Evolutionary conservation across 257 asterid species (phyloP).

Genomic region (Nicotiana noctiflora): DNA sequence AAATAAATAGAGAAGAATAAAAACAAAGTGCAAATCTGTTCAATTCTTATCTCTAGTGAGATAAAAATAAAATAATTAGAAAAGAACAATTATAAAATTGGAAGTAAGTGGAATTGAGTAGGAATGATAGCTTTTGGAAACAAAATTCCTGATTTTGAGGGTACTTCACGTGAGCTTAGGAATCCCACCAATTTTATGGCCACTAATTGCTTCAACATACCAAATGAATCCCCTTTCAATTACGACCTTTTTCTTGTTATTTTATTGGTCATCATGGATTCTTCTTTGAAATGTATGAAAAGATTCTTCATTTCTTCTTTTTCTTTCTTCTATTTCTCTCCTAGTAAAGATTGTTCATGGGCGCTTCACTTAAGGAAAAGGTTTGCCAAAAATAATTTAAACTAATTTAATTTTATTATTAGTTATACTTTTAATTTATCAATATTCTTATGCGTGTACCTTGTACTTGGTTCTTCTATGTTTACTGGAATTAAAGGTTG

Average conservation of each 20-base stretch:
- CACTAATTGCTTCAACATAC: constrained; percentile 14
- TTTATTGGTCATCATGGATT: background rate
- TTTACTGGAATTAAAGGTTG: too few relatives aligned
- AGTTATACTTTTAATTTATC: too few relatives aligned
- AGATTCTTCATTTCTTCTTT: background rate
- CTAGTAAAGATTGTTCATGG: too few relatives aligned
- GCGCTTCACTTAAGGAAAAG: too few relatives aligned
- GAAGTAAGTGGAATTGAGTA: background rate
- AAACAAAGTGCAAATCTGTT: background rate
- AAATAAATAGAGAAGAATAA: background rate
- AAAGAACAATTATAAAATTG: background rate
- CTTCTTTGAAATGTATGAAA: too few relatives aligned
- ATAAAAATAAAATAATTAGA: background rate
- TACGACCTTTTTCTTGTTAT: background rate
- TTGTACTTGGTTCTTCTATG: too few relatives aligned
- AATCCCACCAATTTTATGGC: constrained; percentile 10
- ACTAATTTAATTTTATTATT: too few relatives aligned
- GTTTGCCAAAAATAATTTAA: too few relatives aligned
- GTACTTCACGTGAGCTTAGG: constrained; percentile 24
- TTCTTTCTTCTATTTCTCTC: too few relatives aligned
- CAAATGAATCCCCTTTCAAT: background rate
- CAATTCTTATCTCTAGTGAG: background rate
- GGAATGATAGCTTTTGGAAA: constrained; percentile 21
- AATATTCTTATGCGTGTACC: too few relatives aligned
- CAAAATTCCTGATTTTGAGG: constrained; percentile 41